A percentile compares a stretch with the other conserved stretches of the same genome.
These are phyloP conservation scores for Pseudocercospora vitis DNA, from an alignment of 2,329 filamentous ascomycete species.

Conservation along the genomic window DNA sequence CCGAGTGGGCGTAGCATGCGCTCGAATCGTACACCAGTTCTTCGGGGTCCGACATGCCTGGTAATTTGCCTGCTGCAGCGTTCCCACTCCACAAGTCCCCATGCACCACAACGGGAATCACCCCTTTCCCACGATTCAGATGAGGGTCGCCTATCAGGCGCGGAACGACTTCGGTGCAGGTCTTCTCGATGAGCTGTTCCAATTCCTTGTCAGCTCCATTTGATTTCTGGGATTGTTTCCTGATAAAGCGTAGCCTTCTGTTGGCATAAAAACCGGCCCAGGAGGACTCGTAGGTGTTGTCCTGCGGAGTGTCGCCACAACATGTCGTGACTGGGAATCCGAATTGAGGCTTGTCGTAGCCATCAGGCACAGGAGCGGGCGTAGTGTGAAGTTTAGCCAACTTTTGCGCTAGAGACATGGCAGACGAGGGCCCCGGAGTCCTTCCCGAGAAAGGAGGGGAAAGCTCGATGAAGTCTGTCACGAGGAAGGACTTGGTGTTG, in stretches of 20 bases:
- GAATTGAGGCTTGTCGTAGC: constrained; percentile 63
- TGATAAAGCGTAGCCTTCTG: constrained; percentile 67
- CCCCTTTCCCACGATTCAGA: constrained; percentile 59
- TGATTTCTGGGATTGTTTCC: constrained; percentile 56
- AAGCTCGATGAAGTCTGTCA: constrained; percentile 79
- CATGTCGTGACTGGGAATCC: constrained; percentile 84
- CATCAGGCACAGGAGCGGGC: constrained; percentile 64
- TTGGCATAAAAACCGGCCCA: constrained; percentile 89
- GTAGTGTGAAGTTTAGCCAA: constrained; percentile 77
- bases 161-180: constrained; percentile 67
- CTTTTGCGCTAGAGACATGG: constrained; percentile 67
- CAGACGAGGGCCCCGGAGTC: constrained; percentile 38
- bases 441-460: constrained; percentile 38
- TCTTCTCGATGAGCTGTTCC: constrained; percentile 62
- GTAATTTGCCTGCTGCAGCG: constrained; percentile 65
- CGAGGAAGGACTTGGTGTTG: constrained; percentile 58
- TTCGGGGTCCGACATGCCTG: constrained; percentile 56
- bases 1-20: constrained; percentile 78
- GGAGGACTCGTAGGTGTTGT: constrained; percentile 68
- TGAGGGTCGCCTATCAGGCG: constrained; percentile 69
- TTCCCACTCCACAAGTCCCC: constrained; percentile 96
- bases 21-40: constrained; percentile 77
- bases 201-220: constrained; percentile 68
- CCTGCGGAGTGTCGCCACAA: constrained; percentile 80
- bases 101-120: constrained; percentile 79